These are phyloP conservation scores for Micractinium conductrix DNA, from an alignment of 139 green algal genomes.

Conservation along the genomic window DNA sequence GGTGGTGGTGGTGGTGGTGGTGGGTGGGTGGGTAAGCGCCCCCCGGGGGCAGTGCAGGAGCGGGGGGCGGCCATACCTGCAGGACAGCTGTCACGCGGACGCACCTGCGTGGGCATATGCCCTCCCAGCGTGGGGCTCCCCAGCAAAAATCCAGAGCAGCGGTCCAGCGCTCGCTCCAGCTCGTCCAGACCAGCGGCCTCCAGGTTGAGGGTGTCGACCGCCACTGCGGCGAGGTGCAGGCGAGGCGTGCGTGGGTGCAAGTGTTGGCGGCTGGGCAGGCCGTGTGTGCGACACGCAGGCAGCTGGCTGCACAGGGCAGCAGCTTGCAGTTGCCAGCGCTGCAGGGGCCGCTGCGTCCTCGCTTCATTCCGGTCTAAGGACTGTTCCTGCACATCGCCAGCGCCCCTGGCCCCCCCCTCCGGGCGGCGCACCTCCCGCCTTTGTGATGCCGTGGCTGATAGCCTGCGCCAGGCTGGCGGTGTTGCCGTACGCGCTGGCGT, in stretches of 20 bases:
- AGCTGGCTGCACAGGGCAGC: no score
- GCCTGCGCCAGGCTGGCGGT: constrained; percentile 93
- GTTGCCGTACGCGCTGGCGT: constrained; percentile 96
- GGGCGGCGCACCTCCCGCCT: constrained; percentile 67
- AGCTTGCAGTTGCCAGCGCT: not conserved
- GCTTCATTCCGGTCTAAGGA: no score
- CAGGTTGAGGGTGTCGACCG: constrained; percentile 92
- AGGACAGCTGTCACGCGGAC: no score
- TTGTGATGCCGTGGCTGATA: constrained; percentile 82
- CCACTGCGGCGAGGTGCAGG: constrained; percentile 63
- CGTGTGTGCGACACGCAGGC: no score
- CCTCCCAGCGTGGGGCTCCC: constrained; percentile 93
- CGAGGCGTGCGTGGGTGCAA: no score
- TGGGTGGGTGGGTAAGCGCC: no score
- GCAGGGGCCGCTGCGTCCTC: not conserved
- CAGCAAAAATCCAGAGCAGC: constrained; percentile 86
- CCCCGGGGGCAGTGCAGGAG: no score
- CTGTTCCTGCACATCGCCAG: no score
- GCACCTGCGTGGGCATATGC: constrained; percentile 97
- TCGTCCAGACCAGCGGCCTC: constrained; percentile 78
- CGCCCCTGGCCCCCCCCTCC: no score
- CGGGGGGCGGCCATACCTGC: no score
- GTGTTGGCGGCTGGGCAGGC: no score
- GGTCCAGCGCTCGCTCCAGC: constrained; percentile 67
- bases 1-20: no score